Evolutionary conservation across 305 asterid genomes (phyloP).

Genomic region (Rubia tinctorum): DNA sequence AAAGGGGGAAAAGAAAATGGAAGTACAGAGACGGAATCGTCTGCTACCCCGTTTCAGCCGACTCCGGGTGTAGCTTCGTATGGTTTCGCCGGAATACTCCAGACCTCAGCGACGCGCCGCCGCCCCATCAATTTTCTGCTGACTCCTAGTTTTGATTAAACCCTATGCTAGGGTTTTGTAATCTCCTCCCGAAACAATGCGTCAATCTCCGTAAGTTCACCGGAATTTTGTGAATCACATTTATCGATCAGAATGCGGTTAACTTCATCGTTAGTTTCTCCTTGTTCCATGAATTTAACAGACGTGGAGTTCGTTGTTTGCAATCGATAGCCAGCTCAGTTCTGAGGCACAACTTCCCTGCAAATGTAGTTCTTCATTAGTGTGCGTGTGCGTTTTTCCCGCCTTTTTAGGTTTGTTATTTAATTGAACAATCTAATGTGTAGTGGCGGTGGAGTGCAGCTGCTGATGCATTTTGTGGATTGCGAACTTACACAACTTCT

Average conservation of each 20-base stretch:
- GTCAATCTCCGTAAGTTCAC: slow-evolving; percentile 15
- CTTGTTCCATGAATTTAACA: slow-evolving; percentile 6
- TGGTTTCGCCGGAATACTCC: not conserved
- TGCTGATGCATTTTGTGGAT: not conserved
- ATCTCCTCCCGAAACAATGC: slow-evolving; percentile 11
- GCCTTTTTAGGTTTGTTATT: not conserved
- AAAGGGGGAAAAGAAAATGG: not conserved
- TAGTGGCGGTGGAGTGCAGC: slow-evolving; percentile 15
- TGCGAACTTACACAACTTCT: slow-evolving; percentile 16
- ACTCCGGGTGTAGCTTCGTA: not conserved
- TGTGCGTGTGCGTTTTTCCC: not conserved
- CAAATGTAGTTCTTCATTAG: slow-evolving; percentile 8
- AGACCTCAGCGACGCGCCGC: not conserved
- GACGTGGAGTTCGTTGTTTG: slow-evolving; percentile 15
- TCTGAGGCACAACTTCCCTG: slow-evolving; percentile 2
- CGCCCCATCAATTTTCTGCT: not conserved
- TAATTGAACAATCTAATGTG: not conserved
- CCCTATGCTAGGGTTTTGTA: slow-evolving; percentile 8
- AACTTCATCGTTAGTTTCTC: not conserved
- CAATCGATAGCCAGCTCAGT: slow-evolving; percentile 7
- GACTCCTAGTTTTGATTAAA: not conserved
- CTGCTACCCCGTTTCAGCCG: not conserved
- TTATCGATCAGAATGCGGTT: not conserved
- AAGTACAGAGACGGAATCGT: not conserved
- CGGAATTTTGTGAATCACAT: not conserved